Conservation (phyloP, 768 basidiomycete species). For the Termitomyces sp. region DNA sequence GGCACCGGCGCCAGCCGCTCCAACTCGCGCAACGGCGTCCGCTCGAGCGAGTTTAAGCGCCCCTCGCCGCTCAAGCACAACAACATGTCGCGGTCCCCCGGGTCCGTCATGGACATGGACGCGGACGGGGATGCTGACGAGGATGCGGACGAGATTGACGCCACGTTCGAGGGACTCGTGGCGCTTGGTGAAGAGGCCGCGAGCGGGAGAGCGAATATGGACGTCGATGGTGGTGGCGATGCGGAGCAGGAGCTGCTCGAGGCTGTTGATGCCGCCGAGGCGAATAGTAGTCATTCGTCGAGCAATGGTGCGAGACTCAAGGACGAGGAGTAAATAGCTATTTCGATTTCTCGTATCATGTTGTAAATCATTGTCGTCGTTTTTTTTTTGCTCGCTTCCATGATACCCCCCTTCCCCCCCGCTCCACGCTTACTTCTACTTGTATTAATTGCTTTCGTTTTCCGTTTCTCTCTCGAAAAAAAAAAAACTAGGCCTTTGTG, state of each 20-base stretch:
- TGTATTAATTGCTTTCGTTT: conserved; percentile 1
- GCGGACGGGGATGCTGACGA: conserved; percentile 26
- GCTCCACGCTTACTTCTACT: not conserved
- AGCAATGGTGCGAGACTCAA: conserved; percentile 18
- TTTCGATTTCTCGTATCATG: not conserved
- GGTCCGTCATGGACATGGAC: conserved; percentile 18
- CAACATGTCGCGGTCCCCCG: conserved; percentile 11
- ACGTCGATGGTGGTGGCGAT: conserved; percentile 21
- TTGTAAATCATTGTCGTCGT: not conserved
- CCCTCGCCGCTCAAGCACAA: conserved; percentile 8
- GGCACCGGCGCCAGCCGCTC: conserved; percentile 5
- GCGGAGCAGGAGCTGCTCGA: conserved; percentile 45
- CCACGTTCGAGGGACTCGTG: conserved; percentile 16
- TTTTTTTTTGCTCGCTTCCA: not conserved
- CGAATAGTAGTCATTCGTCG: conserved; percentile 28
- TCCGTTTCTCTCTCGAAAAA: too few species aligned
- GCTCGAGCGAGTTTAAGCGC: not conserved
- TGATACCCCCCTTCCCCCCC: not conserved
- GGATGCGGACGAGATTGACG: conserved; percentile 32
- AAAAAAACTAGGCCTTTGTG: not conserved
- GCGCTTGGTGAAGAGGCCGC: conserved; percentile 9
- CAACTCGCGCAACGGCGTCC: conserved; percentile 5
- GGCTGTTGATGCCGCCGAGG: conserved; percentile 46
- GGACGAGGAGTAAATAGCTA: conserved; percentile 12
- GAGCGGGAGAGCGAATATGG: conserved; percentile 3